Evolutionary conservation across 805 yeast species (phyloP), one percentile per base, ranked within the genome.

Genomic region (Starmerella vaccinii): DNA sequence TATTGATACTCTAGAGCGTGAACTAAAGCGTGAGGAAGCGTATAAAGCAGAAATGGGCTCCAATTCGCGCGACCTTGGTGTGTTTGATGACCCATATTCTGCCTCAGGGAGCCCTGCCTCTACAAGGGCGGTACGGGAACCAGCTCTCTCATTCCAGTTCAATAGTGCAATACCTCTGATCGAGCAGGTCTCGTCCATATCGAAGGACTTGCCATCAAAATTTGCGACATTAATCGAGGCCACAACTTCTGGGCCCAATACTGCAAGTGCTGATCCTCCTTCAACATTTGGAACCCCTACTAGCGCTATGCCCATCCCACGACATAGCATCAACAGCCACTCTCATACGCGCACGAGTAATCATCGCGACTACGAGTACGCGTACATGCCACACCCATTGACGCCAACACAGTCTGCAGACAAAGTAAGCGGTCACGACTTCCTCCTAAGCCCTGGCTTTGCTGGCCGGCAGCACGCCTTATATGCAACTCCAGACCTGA

Each of bases 1-100:
- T 75, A 79, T 87, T 2, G 97, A 90, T 67, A 96, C 96, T 0
- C 68, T 90, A 33, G 97, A 88, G 63, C 72, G 97, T 59, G 97
- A 90, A 64, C 68, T 88, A 13, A 50, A 50, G n/a, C 49, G 49
- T 18, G 56, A 52, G 32, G 18, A 35, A 9, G 49, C 38, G n/a
- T 22, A 3, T 19, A 26, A 33, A 15, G 34, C 29, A 32, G 24
- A 22, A 21, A 40, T 16, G 26, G 15, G n/a, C 13, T 15, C 35
- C 1, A 18, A 5, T 21, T 45, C 70, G 47, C 34, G 3, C 13
- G 30, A n/a, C 4, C n/a, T n/a, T 12, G 7, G 5, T 21, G 40
- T 7, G 5, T 34, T 19, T 7, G 38, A 34, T 19, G 40, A 37
- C 26, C 13, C 26, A 15, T 22, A 39, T 15, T 7, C 13, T 30